Evolutionary conservation across 106 monocot species (phyloP).

Genomic region (Dendrobium officinale): DNA sequence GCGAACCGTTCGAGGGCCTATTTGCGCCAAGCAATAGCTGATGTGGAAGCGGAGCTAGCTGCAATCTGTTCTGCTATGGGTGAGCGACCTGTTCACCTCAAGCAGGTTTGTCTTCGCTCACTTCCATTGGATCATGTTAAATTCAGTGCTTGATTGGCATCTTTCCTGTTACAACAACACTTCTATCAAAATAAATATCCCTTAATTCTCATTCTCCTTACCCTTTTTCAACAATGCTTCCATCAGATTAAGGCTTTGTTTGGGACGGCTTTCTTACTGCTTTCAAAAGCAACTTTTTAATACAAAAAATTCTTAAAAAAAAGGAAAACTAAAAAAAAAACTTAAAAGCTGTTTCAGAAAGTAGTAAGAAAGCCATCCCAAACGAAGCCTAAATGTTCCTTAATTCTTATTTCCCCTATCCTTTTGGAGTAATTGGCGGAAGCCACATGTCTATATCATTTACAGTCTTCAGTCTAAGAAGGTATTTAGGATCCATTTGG

Average conservation of each 20-base stretch:
- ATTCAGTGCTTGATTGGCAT: neutral
- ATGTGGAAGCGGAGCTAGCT: constrained; percentile 51
- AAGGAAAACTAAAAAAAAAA: too few relatives aligned
- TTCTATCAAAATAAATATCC: neutral
- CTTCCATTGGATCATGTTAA: neutral
- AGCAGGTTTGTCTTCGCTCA: constrained; percentile 22
- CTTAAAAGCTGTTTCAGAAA: too few relatives aligned
- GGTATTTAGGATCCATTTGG: neutral
- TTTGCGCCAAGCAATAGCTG: constrained; percentile 58
- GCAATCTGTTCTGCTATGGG: constrained; percentile 54
- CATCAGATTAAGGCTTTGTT: too few relatives aligned
- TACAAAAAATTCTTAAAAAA: too few relatives aligned
- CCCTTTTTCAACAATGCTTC: too few relatives aligned
- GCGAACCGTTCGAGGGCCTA: constrained; percentile 46
- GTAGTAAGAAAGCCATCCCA: too few relatives aligned
- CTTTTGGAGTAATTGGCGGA: neutral
- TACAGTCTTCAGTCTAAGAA: neutral
- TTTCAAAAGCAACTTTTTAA: too few relatives aligned
- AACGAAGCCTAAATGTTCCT: too few relatives aligned
- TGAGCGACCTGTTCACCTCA: constrained; percentile 33
- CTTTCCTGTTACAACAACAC: neutral
- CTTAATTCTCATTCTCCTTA: neutral
- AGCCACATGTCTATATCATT: neutral
- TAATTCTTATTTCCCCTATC: too few relatives aligned
- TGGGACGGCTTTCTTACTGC: too few relatives aligned